Evolutionary conservation across 1,284 basidiomycete species (phyloP), one percentile per base, ranked within the genome.

Genomic region (Thelephora terrestris): DNA sequence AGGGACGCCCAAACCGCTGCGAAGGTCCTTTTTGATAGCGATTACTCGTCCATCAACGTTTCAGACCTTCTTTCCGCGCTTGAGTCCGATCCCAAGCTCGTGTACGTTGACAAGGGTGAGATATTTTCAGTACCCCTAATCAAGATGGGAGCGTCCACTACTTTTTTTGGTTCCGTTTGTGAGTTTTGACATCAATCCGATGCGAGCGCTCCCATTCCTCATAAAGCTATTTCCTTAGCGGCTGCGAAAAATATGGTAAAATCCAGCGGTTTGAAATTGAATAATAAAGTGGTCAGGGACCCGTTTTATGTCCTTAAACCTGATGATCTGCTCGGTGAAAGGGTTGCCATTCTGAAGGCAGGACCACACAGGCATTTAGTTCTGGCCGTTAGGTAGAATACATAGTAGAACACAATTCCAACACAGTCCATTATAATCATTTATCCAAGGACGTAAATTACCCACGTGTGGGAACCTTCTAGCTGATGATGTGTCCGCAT

Each of bases 311-410:
- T 61, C 43, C 55, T 90, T 17, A 52, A 60, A n/a, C 54, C 56
- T 20, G 56, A 56, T 0, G 73, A 84, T 54, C 68, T 94, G 34
- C 66, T 93, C 14, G 81, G 83, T 54, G 71, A 67, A 9, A 71
- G 72, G 36, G 59, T 93, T 5, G 77, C 75, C 9, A 75, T 94
- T 49, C 55, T 94, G 20, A 75, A 85, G 44, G 76, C 79, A 27
- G 91, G 91, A 5, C 90, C 84, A 64, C 79, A 84, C 53, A 85
- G 82, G 46, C 71, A 84, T 50, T 64, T 81, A n/a, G 72, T 92
- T 43, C 61, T 91, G 5, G 76, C 63, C 35, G 46, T 67, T 18
- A 53, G 51, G 20, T 53, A 49, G 46, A 42, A 42, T 18, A 18
- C 7, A 42, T 35, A 42, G 7, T 42, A 7, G n/a, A n/a, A 42